A percentile compares a stretch with the other conserved stretches of the same genome.
phyloP scores from a whole-genome alignment of 1,284 basidiomycete genomes.

The Leccinum laetum region DNA sequence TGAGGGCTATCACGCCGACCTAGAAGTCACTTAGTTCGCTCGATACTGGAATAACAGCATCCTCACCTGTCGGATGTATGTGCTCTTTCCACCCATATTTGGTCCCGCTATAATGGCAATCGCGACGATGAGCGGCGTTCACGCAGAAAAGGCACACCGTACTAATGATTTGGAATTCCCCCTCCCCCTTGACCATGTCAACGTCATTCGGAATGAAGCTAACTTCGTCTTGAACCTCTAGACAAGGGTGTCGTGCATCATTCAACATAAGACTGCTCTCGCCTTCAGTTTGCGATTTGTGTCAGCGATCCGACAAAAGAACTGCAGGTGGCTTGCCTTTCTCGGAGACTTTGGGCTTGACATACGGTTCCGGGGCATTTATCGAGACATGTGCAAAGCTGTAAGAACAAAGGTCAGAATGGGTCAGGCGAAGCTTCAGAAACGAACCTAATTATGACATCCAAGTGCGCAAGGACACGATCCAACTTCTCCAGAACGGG shows the following conservation, averaged over 20 bases:
- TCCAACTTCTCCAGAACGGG: conserved; percentile 92
- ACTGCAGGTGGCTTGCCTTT: conserved; percentile 52
- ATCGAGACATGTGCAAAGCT: conserved; percentile 91
- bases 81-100: conserved; percentile 97
- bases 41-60: background rate
- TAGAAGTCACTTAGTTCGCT: conserved; percentile 32
- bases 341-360: conserved; percentile 71
- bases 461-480: conserved; percentile 84
- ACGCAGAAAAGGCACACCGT: conserved; percentile 21
- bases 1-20: conserved; percentile 91
- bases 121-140: conserved; percentile 3
- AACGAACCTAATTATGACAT: conserved; percentile 83
- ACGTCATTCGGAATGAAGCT: conserved; percentile 96
- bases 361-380: conserved; percentile 85
- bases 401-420: background rate
- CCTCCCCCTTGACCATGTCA: conserved; percentile 85
- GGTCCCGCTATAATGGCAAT: conserved; percentile 67
- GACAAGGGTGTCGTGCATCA: conserved; percentile 92
- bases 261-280: conserved; percentile 75
- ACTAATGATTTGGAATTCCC: conserved; percentile 90
- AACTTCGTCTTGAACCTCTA: conserved; percentile 96
- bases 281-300: conserved; percentile 43
- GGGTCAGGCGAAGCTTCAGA: background rate
- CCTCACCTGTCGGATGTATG: conserved; percentile 75
- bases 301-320: background rate